Base-by-base conservation (phyloP, 2,329 filamentous ascomycete species). In the Paracorniculantispora psalliotae region DNA sequence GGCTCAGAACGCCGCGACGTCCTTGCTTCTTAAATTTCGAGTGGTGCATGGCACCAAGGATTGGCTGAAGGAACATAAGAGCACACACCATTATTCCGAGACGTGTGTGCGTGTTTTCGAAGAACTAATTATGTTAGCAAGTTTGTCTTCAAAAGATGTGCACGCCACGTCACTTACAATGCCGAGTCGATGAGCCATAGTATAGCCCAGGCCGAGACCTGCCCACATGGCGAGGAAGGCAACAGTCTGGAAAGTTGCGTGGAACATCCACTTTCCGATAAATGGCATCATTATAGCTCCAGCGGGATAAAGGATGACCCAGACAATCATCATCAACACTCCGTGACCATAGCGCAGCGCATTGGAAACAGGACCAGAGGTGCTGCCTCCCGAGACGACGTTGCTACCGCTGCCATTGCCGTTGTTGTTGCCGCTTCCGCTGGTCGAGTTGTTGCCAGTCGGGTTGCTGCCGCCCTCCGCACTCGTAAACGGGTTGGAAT, bases 251-350 rank as follows among this genome's bases (percentile, higher is more conserved):
- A 81, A 79, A 10, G 71, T 71, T 7, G 77, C 82, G 65, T 89
- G 86, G n/a, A 84, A 63, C 55, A 79, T 67, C 80, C 80, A 86
- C 49, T 76, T 81, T 47, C 81, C 79, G 7, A 85, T 62, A 3
- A 87, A 62, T 2, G 84, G 82, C 79, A 88, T 86, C 43, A 86
- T 67, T 3, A 84, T 72, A 9, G 85, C 77, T 5, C 84, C 86
- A 2, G 86, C 63, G 1, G 86, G 86, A 63, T 85, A 87, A 23
- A 85, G 71, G 13, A 82, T 65, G 3, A 82, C 77, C 63, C 87
- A 84, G 19, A 81, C 79, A 48, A 87, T 67, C 26, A 79, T 78
- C 83, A 88, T 85, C 65, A 88, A 72, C 63, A 85, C 75, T 51
- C 84, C 85, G 62, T 87, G 84, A 0, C 79, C 70, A 6, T 76